phyloP scores from a whole-genome alignment of 2,329 filamentous ascomycete species.

The Verticillium albo-atrum region DNA sequence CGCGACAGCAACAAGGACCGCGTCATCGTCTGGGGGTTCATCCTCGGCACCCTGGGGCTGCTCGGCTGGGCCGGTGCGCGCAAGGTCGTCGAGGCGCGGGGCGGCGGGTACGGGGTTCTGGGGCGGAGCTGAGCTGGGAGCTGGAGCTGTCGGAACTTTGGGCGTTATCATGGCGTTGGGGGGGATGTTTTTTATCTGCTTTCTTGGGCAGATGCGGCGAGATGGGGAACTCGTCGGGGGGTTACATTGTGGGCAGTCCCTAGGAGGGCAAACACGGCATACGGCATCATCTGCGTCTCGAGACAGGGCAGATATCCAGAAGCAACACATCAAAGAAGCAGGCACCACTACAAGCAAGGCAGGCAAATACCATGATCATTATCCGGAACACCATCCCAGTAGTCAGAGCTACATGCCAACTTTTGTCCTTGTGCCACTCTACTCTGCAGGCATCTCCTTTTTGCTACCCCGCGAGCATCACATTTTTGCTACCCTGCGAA shows the following conservation, averaged over 20 bases:
- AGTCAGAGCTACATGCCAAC: background rate
- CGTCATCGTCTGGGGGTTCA: conserved; percentile 62
- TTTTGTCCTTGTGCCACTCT: background rate
- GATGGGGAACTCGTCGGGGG: too few relatives aligned
- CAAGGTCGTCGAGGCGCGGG: conserved; percentile 38
- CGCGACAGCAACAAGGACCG: conserved; percentile 63
- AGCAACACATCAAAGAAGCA: too few relatives aligned
- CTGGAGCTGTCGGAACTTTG: too few relatives aligned
- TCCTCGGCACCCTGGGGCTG: conserved; percentile 53
- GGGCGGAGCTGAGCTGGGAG: background rate
- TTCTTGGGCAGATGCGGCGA: too few relatives aligned
- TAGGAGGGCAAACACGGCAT: too few relatives aligned
- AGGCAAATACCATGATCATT: background rate
- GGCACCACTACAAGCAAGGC: too few relatives aligned
- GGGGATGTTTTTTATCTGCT: too few relatives aligned
- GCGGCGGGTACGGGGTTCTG: conserved; percentile 13
- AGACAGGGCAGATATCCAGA: too few relatives aligned
- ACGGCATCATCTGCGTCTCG: too few relatives aligned
- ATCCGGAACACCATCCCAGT: conserved; percentile 1
- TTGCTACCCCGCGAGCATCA: background rate
- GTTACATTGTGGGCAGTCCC: too few relatives aligned
- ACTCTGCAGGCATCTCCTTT: background rate
- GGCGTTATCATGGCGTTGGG: too few relatives aligned
- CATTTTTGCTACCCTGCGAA: background rate
- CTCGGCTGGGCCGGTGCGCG: conserved; percentile 56